Base-by-base conservation (phyloP, 2,329 filamentous ascomycete species). In the Lithohypha guttulata region DNA sequence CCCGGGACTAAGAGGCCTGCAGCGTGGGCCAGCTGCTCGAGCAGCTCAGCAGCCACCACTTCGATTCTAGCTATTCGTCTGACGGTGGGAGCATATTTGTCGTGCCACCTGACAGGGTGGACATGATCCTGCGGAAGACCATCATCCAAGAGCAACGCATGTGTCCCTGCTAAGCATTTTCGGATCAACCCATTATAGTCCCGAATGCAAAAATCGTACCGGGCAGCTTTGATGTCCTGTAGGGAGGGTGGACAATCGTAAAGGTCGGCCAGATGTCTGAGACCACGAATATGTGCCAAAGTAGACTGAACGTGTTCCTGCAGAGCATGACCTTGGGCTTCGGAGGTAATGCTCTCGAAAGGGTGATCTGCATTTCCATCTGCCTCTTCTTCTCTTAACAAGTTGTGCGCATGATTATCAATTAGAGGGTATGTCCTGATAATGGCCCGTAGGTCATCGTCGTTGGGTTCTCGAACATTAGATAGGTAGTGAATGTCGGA, bases 31-130 rank as follows among this genome's bases (percentile, higher is more conserved):
- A 68, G 57, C 17, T 72, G 61, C 47, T 79, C 67, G 46, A 76
- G 62, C 17, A 85, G 64, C 7, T 71, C 63, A 23, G 77, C 73
- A 0, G 82, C 83, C 2, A 87, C 55, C 1, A 75, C 70, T 59
- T 93, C 84, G 46, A 93, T 82, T 6, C 84, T 73, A 13, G 89
- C 76, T 39, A 93, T 85, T 18, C 81, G 73, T 50, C 75, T 81
- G 6, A 69, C 63, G 38, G 73, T 74, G 14, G 66, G 63, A 0
- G 78, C 79, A 47, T 81, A 81, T 15, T 67, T 61, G 54, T 81
- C 70, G 54, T 85, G 79, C 71, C 76, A 81, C 4, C 62, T 53
- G 49, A 75, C 82, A 0, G 66, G 56, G 48, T 81, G 70, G 2
- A 75, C 70, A 6, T 71, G 67, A 2, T 64, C 62, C 10, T 65